Percentiles rank a stretch among this genome's conserved stretches.
These are phyloP conservation scores for Fraxinus floribunda DNA, from an alignment of 305 asterid genomes.

Conservation along the genomic window DNA sequence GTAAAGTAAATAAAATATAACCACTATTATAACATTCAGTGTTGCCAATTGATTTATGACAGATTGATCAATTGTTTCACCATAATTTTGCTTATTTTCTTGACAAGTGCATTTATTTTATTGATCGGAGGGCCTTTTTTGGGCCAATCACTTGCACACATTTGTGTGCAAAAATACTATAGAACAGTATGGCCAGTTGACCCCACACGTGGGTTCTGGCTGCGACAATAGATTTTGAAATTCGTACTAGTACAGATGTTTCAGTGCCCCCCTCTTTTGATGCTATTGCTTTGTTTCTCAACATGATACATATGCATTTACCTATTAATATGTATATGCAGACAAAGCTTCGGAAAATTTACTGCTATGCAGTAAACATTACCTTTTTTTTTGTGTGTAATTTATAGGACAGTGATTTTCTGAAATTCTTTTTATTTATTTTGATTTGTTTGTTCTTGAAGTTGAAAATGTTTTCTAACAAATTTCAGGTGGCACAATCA, in stretches of 20 bases:
- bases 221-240: background rate
- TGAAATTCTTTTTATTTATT: background rate
- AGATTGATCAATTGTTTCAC: constrained; percentile 4
- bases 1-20: constrained; percentile 38
- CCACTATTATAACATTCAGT: background rate
- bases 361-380: background rate
- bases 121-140: background rate
- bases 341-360: background rate
- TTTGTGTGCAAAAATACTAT: background rate
- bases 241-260: background rate
- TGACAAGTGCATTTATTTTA: background rate
- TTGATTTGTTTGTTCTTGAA: background rate
- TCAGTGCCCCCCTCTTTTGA: background rate
- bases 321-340: background rate
- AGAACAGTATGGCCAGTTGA: background rate
- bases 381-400: background rate
- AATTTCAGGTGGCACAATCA: constrained; percentile 94
- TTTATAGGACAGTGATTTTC: background rate
- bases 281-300: constrained; percentile 1
- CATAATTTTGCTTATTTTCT: background rate
- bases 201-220: constrained; percentile 6
- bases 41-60: constrained; percentile 11
- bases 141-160: constrained; percentile 3
- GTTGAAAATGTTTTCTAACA: constrained; percentile 10
- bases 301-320: background rate